phyloP scores from a whole-genome alignment of 2,329 filamentous ascomycete genomes.

The Blastomyces percursus region DNA sequence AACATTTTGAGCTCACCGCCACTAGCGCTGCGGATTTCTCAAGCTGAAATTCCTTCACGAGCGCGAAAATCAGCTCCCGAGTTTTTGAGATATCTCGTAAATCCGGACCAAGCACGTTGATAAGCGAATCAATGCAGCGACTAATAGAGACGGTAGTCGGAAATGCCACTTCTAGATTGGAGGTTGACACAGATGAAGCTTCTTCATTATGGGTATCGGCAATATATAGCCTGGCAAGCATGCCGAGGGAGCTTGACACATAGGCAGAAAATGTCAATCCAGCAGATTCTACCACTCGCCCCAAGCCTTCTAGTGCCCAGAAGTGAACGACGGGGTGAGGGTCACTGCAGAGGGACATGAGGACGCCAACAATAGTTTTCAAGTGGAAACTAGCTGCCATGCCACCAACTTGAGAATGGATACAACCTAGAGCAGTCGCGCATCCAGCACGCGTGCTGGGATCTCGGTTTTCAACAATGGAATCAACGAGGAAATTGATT shows the following conservation, averaged over 20 bases:
- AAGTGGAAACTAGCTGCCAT: slow-evolving; percentile 96
- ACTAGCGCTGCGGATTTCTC: slow-evolving; percentile 62
- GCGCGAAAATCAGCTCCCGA: slow-evolving; percentile 78
- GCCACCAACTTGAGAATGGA: slow-evolving; percentile 88
- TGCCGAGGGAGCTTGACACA: slow-evolving; percentile 79
- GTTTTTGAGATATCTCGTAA: slow-evolving; percentile 85
- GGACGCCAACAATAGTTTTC: slow-evolving; percentile 90
- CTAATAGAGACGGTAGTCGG: slow-evolving; percentile 73
- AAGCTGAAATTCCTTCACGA: slow-evolving; percentile 71
- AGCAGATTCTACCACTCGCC: slow-evolving; percentile 78
- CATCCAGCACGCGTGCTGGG: slow-evolving; percentile 88
- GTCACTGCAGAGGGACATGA: slow-evolving; percentile 96
- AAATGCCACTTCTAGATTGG: slow-evolving; percentile 79
- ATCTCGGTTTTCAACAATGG: slow-evolving; percentile 85
- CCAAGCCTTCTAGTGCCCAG: slow-evolving; percentile 84
- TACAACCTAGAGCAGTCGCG: slow-evolving; percentile 82
- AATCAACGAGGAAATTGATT: slow-evolving; percentile 85
- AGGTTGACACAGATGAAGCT: slow-evolving; percentile 65
- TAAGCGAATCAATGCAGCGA: slow-evolving; percentile 83
- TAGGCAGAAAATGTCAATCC: slow-evolving; percentile 86
- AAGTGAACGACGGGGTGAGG: slow-evolving; percentile 92
- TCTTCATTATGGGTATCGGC: slow-evolving; percentile 86
- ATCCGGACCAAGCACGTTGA: slow-evolving; percentile 93
- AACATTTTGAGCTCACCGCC: slow-evolving; percentile 65
- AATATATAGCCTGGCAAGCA: slow-evolving; percentile 87